phyloP scores from a whole-genome alignment of 306 rosid species.

The Cicer bijugum region DNA sequence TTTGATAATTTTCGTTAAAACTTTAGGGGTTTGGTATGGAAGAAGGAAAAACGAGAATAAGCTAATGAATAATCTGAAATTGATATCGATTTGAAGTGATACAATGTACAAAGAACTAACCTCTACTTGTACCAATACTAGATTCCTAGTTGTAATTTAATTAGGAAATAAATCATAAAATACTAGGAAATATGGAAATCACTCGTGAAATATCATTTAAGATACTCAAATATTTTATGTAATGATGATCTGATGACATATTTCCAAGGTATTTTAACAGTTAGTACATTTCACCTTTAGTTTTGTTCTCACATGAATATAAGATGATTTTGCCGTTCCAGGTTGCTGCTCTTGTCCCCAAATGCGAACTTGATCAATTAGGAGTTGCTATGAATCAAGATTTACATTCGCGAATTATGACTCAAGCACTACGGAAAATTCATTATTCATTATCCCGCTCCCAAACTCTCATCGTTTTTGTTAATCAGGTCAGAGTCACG shows the following conservation, averaged over 20 bases:
- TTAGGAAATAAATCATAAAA: not conserved
- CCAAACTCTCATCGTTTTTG: slow-evolving; percentile 65
- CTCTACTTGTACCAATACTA: not conserved
- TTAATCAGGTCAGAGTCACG: slow-evolving; percentile 68
- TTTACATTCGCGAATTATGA: slow-evolving; percentile 65
- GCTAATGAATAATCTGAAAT: slow-evolving; percentile 11
- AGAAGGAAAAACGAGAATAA: not conserved
- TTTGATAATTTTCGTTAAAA: not conserved
- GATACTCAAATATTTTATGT: not conserved
- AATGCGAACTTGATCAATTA: slow-evolving; percentile 67
- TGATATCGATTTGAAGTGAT: not conserved
- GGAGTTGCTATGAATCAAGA: slow-evolving; percentile 52
- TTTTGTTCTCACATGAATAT: slow-evolving; percentile 24
- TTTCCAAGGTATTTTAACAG: slow-evolving; percentile 11
- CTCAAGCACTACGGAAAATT: slow-evolving; percentile 77
- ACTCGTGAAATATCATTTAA: not conserved
- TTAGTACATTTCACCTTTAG: slow-evolving; percentile 25
- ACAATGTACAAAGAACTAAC: not conserved
- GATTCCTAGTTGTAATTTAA: not conserved
- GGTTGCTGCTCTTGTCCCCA: slow-evolving; percentile 95
- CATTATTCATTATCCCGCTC: slow-evolving; percentile 67
- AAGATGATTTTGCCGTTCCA: slow-evolving; percentile 48
- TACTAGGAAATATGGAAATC: not conserved
- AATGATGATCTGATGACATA: not conserved
- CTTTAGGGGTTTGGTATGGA: not conserved